Conservation (phyloP, 2,329 filamentous ascomycete genomes). For the Thyridium curvatum region DNA sequence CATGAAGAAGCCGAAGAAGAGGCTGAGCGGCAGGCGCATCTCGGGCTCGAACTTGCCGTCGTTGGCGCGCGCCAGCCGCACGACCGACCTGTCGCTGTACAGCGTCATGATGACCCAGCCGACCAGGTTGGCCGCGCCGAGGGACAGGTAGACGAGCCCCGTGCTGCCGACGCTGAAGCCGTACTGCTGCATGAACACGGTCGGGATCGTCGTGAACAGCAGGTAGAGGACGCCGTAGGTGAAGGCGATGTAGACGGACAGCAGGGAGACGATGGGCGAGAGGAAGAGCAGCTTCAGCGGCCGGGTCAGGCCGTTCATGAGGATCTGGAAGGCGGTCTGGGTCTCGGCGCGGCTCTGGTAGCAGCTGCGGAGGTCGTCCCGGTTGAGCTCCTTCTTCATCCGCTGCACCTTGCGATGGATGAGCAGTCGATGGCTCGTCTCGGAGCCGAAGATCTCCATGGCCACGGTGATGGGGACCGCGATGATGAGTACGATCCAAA, state of each 20-base stretch:
- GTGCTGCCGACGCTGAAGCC: constrained; percentile 37
- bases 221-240: constrained; percentile 46
- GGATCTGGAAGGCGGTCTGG: constrained; percentile 17
- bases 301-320: constrained; percentile 37
- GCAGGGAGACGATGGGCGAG: constrained; percentile 38
- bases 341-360: constrained; percentile 26
- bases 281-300: constrained; percentile 44
- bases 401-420: constrained; percentile 40
- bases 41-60: constrained; percentile 26
- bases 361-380: constrained; percentile 37
- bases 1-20: constrained; percentile 19
- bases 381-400: constrained; percentile 37
- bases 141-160: constrained; percentile 41
- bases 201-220: constrained; percentile 47
- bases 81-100: constrained; percentile 29
- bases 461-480: constrained; percentile 23
- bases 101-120: constrained; percentile 22
- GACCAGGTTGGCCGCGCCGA: constrained; percentile 20
- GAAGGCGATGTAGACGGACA: constrained; percentile 44
- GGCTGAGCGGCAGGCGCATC: constrained; percentile 23
- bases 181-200: constrained; percentile 40
- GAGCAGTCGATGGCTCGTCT: constrained; percentile 44
- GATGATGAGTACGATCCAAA: constrained; percentile 46
- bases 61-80: constrained; percentile 30
- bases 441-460: constrained; percentile 34